A percentile compares a stretch with the other conserved stretches of the same genome.
Conservation (phyloP, 2,329 filamentous ascomycete species). For the Ophiostoma sp. region DNA sequence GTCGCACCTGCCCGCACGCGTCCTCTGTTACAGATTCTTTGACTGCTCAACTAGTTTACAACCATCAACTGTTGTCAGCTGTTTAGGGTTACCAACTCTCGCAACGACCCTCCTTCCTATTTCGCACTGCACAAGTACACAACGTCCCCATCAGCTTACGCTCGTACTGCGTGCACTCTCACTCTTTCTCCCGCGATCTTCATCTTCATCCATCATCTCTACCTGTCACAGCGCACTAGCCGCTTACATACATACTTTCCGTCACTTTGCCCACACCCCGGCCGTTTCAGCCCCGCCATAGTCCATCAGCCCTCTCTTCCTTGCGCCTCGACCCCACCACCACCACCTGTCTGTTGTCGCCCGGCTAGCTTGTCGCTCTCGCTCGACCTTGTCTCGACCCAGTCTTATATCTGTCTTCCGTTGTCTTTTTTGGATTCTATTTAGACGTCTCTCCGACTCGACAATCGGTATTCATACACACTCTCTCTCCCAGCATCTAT, state of each 20-base stretch:
- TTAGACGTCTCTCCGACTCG: neutral
- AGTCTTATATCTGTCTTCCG: neutral
- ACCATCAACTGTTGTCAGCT: neutral
- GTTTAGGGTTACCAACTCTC: neutral
- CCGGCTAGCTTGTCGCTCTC: neutral
- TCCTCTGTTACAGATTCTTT: constrained; percentile 9
- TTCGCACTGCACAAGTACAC: neutral
- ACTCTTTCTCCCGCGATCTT: neutral
- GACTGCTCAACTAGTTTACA: neutral
- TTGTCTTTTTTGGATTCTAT: neutral
- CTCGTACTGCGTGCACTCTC: neutral
- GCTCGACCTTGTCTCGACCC: neutral
- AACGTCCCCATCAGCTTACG: neutral
- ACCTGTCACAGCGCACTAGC: constrained; percentile 3
- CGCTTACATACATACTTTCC: constrained; percentile 11
- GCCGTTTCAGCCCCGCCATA: constrained; percentile 21
- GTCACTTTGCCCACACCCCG: constrained; percentile 14
- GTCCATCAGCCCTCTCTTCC: constrained; percentile 6
- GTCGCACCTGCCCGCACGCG: constrained; percentile 7
- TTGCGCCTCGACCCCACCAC: constrained; percentile 19
- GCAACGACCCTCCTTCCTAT: neutral
- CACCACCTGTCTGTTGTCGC: neutral
- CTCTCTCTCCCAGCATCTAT: neutral
- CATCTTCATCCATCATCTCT: neutral
- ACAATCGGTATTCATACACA: neutral